These are phyloP conservation scores for Ulmus americana DNA, from an alignment of 331 rosid species.

Conservation along the genomic window DNA sequence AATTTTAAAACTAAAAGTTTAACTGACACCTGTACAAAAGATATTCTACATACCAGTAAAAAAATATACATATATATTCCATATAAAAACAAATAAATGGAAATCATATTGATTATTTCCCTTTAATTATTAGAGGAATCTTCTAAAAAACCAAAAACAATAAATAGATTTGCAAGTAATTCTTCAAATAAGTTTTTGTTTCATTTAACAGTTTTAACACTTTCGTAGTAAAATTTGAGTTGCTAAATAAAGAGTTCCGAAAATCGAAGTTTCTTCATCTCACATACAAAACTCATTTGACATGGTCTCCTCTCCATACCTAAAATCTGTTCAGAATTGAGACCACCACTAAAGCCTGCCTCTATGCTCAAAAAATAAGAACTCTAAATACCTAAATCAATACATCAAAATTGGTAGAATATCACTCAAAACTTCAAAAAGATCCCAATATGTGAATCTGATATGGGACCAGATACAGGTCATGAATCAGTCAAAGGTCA, in stretches of 20 bases:
- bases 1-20: too few species aligned
- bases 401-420: neutral
- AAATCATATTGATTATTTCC: too few species aligned
- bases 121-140: too few species aligned
- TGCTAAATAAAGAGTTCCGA: neutral
- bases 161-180: too few species aligned
- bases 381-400: constrained; percentile 1
- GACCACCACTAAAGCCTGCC: neutral
- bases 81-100: too few species aligned
- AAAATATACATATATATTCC: too few species aligned
- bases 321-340: neutral
- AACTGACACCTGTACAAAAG: too few species aligned
- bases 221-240: too few species aligned
- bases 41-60: too few species aligned
- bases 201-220: too few species aligned
- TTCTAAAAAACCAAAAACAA: too few species aligned
- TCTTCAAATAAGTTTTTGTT: too few species aligned
- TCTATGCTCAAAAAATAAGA: neutral
- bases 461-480: neutral
- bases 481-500: neutral
- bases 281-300: neutral
- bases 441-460: neutral
- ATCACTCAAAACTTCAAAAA: neutral
- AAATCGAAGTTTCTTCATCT: neutral
- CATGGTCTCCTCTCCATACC: neutral